Evolutionary conservation across 495 filamentous ascomycete species (phyloP).

Genomic region (Podospora bellae-mahoneyi): DNA sequence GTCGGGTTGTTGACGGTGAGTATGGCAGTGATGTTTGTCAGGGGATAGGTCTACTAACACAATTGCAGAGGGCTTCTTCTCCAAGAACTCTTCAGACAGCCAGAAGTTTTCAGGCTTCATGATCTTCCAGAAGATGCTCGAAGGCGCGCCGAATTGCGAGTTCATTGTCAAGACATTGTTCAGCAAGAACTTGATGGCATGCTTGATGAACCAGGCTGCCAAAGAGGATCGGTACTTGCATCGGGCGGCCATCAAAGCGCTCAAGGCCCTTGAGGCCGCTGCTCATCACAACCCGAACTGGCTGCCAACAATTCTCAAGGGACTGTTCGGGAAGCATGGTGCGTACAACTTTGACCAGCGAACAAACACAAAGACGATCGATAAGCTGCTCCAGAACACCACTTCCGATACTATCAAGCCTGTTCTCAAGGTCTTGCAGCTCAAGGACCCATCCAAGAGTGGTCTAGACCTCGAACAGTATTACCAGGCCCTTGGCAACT

Average conservation of each 20-base stretch:
- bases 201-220: conserved; percentile 79
- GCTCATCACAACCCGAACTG: conserved; percentile 61
- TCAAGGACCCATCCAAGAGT: conserved; percentile 30
- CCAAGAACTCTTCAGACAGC: conserved; percentile 72
- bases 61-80: conserved; percentile 70
- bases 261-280: conserved; percentile 64
- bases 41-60: conserved; percentile 25
- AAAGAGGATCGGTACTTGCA: conserved; percentile 84
- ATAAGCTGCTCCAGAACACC: conserved; percentile 64
- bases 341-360: conserved; percentile 77
- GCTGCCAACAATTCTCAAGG: conserved; percentile 56
- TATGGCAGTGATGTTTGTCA: conserved; percentile 15
- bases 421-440: conserved; percentile 43
- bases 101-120: conserved; percentile 90
- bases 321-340: conserved; percentile 65
- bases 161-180: conserved; percentile 54
- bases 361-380: conserved; percentile 85
- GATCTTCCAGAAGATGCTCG: conserved; percentile 71
- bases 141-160: conserved; percentile 37
- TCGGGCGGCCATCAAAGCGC: conserved; percentile 66
- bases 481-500: conserved; percentile 52
- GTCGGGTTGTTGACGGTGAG: conserved; percentile 81
- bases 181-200: conserved; percentile 76
- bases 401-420: conserved; percentile 50
- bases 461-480: conserved; percentile 39